phyloP scores from a whole-genome alignment of 108 stramenopile genomes.

The Epithemia pelagica region DNA sequence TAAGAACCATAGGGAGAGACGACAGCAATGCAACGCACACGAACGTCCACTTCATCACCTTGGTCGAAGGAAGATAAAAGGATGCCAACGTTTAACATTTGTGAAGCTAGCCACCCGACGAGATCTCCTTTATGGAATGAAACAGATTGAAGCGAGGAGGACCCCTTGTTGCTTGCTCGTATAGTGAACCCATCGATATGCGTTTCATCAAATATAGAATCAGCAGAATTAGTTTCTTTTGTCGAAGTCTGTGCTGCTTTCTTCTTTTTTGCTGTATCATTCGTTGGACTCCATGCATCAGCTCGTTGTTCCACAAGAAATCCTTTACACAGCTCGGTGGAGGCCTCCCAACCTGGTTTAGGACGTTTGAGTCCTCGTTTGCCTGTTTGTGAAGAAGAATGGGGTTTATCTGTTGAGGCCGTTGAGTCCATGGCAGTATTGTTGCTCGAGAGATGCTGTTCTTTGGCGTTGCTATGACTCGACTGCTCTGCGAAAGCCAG shows the following conservation, averaged over 20 bases:
- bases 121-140: not conserved
- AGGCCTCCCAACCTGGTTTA: not conserved
- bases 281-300: not conserved
- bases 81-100: not conserved
- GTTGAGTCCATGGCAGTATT: no score
- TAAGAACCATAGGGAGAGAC: not conserved
- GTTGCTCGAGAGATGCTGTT: no score
- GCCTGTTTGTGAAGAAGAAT: no score
- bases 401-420: no score
- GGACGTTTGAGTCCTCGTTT: not conserved
- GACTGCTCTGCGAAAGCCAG: not conserved
- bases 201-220: not conserved
- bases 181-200: not conserved
- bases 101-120: not conserved
- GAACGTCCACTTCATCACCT: not conserved
- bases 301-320: not conserved
- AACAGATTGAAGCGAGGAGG: not conserved
- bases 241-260: no score
- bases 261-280: no score
- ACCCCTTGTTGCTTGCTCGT: not conserved
- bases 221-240: no score
- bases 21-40: not conserved
- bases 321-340: not conserved
- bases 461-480: not conserved
- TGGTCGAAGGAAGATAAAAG: not conserved